Evolutionary conservation across 2,329 filamentous ascomycete species (phyloP).

Genomic region (Penicillium digitatum): DNA sequence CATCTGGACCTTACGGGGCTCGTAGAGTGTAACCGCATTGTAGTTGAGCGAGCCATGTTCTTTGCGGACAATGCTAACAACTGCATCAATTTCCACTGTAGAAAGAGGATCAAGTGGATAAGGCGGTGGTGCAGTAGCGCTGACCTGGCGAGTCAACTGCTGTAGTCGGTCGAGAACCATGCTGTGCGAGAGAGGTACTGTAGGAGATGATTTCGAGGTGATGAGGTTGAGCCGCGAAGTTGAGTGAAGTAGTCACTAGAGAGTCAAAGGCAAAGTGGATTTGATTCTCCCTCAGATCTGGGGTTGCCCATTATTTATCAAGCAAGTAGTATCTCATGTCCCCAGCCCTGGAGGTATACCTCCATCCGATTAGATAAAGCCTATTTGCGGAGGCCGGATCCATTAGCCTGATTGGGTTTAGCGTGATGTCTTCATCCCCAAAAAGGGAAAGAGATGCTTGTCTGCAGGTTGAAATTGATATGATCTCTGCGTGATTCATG

Average conservation of each 20-base stretch:
- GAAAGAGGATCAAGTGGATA: conserved; percentile 78
- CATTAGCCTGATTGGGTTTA: conserved; percentile 52
- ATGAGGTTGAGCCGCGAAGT: neutral
- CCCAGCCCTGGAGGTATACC: neutral
- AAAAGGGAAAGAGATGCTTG: conserved; percentile 24
- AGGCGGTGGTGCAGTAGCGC: conserved; percentile 51
- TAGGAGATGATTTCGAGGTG: neutral
- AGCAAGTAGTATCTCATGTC: neutral
- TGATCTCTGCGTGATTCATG: neutral
- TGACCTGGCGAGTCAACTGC: conserved; percentile 60
- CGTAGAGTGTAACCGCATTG: conserved; percentile 79
- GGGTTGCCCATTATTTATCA: conserved; percentile 10
- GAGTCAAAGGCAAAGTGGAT: neutral
- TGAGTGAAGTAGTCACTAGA: neutral
- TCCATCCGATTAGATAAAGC: conserved; percentile 13
- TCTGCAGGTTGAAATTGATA: conserved; percentile 6
- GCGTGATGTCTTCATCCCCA: conserved; percentile 8
- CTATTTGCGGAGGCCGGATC: conserved; percentile 54
- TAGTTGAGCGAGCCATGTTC: conserved; percentile 70
- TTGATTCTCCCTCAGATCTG: neutral
- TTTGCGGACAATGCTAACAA: conserved; percentile 65
- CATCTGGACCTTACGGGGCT: conserved; percentile 84
- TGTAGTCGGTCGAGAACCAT: conserved; percentile 63
- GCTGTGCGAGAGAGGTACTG: neutral
- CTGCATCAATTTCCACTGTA: conserved; percentile 66